phyloP scores from a whole-genome alignment of 2,329 filamentous ascomycete species.

The Sclerotinia trifoliorum region DNA sequence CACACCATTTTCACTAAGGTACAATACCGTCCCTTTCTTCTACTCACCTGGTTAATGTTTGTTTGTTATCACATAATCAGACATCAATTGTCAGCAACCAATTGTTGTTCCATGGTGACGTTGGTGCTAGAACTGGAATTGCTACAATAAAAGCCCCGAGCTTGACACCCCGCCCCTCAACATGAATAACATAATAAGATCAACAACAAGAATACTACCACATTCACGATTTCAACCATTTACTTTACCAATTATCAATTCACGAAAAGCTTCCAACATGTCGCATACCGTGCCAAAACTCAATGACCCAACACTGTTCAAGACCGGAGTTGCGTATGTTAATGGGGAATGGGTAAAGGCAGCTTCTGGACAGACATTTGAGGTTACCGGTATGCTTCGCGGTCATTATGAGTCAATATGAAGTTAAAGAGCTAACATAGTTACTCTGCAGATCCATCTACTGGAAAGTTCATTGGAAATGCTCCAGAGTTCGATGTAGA shows the following conservation, averaged over 20 bases:
- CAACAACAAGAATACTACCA: conserved; percentile 29
- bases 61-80: not conserved
- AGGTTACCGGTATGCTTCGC: conserved; percentile 62
- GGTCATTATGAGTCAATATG: not conserved
- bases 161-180: conserved; percentile 16
- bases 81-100: conserved; percentile 15
- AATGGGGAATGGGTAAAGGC: conserved; percentile 91
- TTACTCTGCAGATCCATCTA: conserved; percentile 76
- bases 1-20: not conserved
- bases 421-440: conserved; percentile 49
- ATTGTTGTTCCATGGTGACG: conserved; percentile 16
- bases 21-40: not conserved
- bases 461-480: conserved; percentile 75
- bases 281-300: conserved; percentile 52
- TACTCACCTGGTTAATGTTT: not conserved
- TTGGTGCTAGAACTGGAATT: conserved; percentile 8
- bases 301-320: conserved; percentile 78
- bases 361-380: conserved; percentile 86
- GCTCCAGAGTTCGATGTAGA: conserved; percentile 78
- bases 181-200: conserved; percentile 34
- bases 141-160: conserved; percentile 11
- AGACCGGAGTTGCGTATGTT: conserved; percentile 76
- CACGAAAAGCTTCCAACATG: conserved; percentile 33
- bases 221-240: conserved; percentile 34
- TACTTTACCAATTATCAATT: conserved; percentile 31